These are phyloP conservation scores for Fusarium albidum DNA, from an alignment of 2,329 filamentous ascomycete genomes.

Conservation along the genomic window DNA sequence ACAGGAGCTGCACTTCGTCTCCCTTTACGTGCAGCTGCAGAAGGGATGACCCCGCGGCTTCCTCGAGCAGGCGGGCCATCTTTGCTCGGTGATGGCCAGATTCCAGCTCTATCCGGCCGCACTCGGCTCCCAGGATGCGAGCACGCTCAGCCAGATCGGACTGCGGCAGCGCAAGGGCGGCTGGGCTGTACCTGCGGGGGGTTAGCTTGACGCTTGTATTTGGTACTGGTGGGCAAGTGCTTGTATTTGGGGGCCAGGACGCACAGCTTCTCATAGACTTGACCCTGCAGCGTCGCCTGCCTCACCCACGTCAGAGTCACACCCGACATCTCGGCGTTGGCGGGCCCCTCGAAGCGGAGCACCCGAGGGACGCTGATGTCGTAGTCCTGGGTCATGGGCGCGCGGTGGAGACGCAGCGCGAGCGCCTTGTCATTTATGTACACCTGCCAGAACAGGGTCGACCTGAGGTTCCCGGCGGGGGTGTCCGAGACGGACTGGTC, in stretches of 20 bases:
- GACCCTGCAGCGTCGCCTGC: slow-evolving; percentile 62
- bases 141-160: slow-evolving; percentile 49
- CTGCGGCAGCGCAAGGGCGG: slow-evolving; percentile 50
- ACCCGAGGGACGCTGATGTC: slow-evolving; percentile 60
- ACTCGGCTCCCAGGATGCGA: slow-evolving; percentile 36
- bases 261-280: slow-evolving; percentile 61
- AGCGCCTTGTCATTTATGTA: slow-evolving; percentile 67
- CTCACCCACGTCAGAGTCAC: slow-evolving; percentile 63
- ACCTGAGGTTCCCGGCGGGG: slow-evolving; percentile 41
- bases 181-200: slow-evolving; percentile 55
- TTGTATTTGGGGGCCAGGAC: slow-evolving; percentile 2
- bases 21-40: slow-evolving; percentile 53
- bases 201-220: slow-evolving; percentile 13
- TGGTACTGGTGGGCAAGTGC: too few species aligned
- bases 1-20: slow-evolving; percentile 56
- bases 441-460: slow-evolving; percentile 54
- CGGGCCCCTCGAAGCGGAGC: slow-evolving; percentile 51
- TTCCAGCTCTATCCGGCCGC: slow-evolving; percentile 46
- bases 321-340: slow-evolving; percentile 35
- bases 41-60: slow-evolving; percentile 48
- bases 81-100: slow-evolving; percentile 39
- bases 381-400: slow-evolving; percentile 64
- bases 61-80: slow-evolving; percentile 35
- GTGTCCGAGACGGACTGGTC: neutral
- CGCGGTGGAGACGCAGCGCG: slow-evolving; percentile 64